Percentiles rank a stretch among this genome's conserved stretches.
These are phyloP conservation scores for Russula earlei DNA, from an alignment of 768 basidiomycete species.

Conservation along the genomic window DNA sequence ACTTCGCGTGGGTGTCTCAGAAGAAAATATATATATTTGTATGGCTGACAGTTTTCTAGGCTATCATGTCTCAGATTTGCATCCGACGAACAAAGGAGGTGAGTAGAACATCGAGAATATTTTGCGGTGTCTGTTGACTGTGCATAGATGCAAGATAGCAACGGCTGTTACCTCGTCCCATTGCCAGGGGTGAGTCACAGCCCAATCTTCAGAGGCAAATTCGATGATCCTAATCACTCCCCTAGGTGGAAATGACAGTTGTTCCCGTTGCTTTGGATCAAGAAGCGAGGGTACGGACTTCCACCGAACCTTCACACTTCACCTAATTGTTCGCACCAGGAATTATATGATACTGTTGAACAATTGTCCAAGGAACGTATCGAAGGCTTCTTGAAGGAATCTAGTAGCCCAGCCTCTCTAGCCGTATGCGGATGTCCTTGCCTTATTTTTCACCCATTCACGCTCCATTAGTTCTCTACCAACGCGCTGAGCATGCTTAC, in stretches of 20 bases:
- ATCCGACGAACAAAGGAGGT: constrained; percentile 81
- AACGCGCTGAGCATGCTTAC: constrained; percentile 79
- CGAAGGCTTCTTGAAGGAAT: constrained; percentile 39
- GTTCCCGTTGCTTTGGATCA: constrained; percentile 57
- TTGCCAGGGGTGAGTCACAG: constrained; percentile 38
- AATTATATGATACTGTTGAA: constrained; percentile 64
- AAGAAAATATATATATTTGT: neutral
- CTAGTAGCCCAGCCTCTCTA: constrained; percentile 33
- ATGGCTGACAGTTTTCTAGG: constrained; percentile 31
- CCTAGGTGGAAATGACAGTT: constrained; percentile 67
- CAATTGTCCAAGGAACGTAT: constrained; percentile 52
- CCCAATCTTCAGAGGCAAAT: constrained; percentile 33
- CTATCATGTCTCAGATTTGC: constrained; percentile 68
- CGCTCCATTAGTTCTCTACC: constrained; percentile 42
- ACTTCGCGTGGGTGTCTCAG: constrained; percentile 40
- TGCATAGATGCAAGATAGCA: constrained; percentile 69
- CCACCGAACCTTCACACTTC: neutral
- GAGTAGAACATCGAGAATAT: constrained; percentile 6
- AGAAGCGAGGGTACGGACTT: constrained; percentile 47
- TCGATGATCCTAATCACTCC: neutral
- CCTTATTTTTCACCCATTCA: constrained; percentile 2
- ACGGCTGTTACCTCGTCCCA: constrained; percentile 63
- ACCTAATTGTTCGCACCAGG: constrained; percentile 27
- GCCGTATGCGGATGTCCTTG: constrained; percentile 23
- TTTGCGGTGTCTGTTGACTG: neutral